Conservation (phyloP, 306 rosid genomes). For the Neltuma alba region DNA sequence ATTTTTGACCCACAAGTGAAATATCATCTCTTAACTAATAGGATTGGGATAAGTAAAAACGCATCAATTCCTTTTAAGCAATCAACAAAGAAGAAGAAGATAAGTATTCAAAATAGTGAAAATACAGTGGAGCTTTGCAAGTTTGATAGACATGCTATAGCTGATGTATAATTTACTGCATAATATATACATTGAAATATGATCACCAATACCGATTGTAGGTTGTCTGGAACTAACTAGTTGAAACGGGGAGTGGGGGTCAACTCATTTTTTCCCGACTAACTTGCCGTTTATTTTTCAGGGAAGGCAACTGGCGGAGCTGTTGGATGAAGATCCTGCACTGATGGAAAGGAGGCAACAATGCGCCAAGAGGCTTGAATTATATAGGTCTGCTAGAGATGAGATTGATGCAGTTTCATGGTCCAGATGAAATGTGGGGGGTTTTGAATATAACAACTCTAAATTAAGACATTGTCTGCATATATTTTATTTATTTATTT, state of each 20-base stretch:
- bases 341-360: constrained; percentile 86
- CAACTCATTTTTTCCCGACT: background rate
- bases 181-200: background rate
- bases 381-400: constrained; percentile 87
- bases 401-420: constrained; percentile 93
- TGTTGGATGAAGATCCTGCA: constrained; percentile 84
- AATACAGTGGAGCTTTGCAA: background rate
- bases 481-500: background rate
- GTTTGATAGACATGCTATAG: background rate
- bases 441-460: constrained; percentile 5
- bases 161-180: background rate
- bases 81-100: background rate
- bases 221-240: background rate
- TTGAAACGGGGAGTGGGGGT: background rate
- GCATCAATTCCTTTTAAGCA: background rate
- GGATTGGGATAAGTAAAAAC: background rate
- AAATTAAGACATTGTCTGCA: background rate
- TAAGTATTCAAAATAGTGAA: background rate
- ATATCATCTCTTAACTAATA: background rate
- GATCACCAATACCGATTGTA: background rate
- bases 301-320: constrained; percentile 74
- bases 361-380: constrained; percentile 75
- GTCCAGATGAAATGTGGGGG: constrained; percentile 55
- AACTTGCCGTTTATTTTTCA: constrained; percentile 38
- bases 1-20: background rate